A percentile compares a stretch with the other conserved stretches of the same genome.
Conservation (phyloP, 768 basidiomycete species). For the Suillus subaureus region DNA sequence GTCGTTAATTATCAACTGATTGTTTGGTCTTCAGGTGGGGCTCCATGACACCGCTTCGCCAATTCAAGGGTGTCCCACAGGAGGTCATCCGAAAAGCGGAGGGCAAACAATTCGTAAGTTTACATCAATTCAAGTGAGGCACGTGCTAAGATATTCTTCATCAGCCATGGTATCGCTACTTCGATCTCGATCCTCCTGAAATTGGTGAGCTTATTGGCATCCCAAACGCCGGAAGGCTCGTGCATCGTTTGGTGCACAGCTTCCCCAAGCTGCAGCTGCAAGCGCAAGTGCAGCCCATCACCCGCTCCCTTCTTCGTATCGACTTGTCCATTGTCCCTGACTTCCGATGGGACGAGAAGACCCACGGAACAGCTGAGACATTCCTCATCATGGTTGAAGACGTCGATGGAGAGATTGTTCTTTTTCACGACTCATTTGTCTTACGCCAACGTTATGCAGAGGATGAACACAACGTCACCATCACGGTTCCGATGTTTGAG, state of each 20-base stretch:
- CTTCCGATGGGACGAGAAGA: conserved; percentile 96
- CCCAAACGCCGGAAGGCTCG: conserved; percentile 88
- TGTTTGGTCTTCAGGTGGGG: conserved; percentile 69
- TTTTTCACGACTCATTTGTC: conserved; percentile 93
- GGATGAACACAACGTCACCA: conserved; percentile 91
- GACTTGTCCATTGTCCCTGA: conserved; percentile 96
- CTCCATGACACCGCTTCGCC: conserved; percentile 95
- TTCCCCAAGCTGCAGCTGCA: conserved; percentile 97
- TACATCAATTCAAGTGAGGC: not conserved
- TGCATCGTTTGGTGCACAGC: conserved; percentile 91
- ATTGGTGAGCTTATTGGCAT: conserved; percentile 95
- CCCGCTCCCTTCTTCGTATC: conserved; percentile 87
- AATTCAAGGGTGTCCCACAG: conserved; percentile 88
- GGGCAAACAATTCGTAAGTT: conserved; percentile 91
- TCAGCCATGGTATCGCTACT: conserved; percentile 96
- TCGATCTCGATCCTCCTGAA: conserved; percentile 88
- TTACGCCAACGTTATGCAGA: conserved; percentile 91
- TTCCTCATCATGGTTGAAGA: conserved; percentile 97
- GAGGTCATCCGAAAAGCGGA: conserved; percentile 91
- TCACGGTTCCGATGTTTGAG: conserved; percentile 96
- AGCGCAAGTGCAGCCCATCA: conserved; percentile 96
- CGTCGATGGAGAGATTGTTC: conserved; percentile 94
- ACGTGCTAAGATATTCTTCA: conserved; percentile 8
- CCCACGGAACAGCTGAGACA: conserved; percentile 85
- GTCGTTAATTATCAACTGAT: not conserved